Conservation (phyloP, 2,329 filamentous ascomycete genomes). For the Calonectria hawksworthii region DNA sequence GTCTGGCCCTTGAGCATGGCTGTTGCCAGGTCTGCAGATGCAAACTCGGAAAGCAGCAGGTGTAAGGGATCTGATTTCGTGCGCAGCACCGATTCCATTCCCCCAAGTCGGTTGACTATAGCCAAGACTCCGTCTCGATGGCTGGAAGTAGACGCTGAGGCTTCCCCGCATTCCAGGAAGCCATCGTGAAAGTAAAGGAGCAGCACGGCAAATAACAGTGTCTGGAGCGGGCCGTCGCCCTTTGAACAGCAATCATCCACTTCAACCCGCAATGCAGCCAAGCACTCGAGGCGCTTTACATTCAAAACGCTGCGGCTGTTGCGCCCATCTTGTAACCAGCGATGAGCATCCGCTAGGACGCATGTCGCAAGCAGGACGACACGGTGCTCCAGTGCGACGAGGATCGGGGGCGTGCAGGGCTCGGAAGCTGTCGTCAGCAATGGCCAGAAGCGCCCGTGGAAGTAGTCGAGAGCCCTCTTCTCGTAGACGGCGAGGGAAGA, state of each 20-base stretch:
- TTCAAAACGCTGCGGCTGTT: constrained; percentile 45
- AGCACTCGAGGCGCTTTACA: constrained; percentile 47
- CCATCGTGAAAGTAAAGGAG: constrained; percentile 59
- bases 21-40: constrained; percentile 58
- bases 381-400: constrained; percentile 49
- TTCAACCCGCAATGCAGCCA: constrained; percentile 50
- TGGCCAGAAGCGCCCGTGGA: constrained; percentile 52
- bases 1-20: constrained; percentile 54
- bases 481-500: constrained; percentile 47
- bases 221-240: constrained; percentile 49
- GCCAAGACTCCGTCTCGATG: constrained; percentile 54
- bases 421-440: constrained; percentile 46
- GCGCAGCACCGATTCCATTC: constrained; percentile 41
- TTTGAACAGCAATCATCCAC: constrained; percentile 50
- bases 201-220: constrained; percentile 55
- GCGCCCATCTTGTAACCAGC: constrained; percentile 48
- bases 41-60: constrained; percentile 59
- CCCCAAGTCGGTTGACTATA: constrained; percentile 51
- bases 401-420: constrained; percentile 48
- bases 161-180: constrained; percentile 50
- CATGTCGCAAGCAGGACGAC: constrained; percentile 51
- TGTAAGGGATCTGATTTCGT: constrained; percentile 49
- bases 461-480: constrained; percentile 50
- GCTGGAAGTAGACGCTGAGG: constrained; percentile 50
- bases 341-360: constrained; percentile 50